Evolutionary conservation across 176 grass and related monocot genomes (phyloP).

Genomic region (Oryza meridionalis): DNA sequence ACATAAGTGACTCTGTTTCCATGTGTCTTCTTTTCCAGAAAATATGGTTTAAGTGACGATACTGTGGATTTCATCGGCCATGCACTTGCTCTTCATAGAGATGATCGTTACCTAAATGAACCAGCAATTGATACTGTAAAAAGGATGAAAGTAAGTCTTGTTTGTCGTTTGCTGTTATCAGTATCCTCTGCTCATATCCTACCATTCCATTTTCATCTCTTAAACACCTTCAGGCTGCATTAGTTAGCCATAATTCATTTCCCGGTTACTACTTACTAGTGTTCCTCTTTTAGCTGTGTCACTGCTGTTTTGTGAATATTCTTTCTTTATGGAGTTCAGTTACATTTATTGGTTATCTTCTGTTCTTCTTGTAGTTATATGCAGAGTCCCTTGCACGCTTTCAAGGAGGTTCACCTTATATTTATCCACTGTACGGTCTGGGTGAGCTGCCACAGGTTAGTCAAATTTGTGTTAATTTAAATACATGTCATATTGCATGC

Average conservation of each 20-base stretch:
- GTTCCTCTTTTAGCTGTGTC: neutral
- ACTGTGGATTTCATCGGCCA: conserved; percentile 88
- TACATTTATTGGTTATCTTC: conserved; percentile 23
- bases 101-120: conserved; percentile 79
- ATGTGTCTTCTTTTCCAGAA: conserved; percentile 52
- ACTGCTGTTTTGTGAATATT: conserved; percentile 31
- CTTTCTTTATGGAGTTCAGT: neutral
- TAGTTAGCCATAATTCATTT: neutral
- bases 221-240: neutral
- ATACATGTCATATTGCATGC: neutral
- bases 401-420: conserved; percentile 92
- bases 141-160: conserved; percentile 90
- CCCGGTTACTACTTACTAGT: conserved; percentile 8
- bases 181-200: neutral
- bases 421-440: conserved; percentile 89
- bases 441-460: conserved; percentile 89
- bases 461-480: conserved; percentile 35
- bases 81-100: conserved; percentile 85
- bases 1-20: conserved; percentile 26
- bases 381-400: conserved; percentile 83
- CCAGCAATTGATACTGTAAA: conserved; percentile 92
- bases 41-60: conserved; percentile 82
- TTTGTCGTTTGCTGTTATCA: conserved; percentile 3
- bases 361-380: conserved; percentile 60
- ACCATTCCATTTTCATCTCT: neutral